Conservation (phyloP, 768 basidiomycete genomes). For the Xerocomus brunneocitrinus region DNA sequence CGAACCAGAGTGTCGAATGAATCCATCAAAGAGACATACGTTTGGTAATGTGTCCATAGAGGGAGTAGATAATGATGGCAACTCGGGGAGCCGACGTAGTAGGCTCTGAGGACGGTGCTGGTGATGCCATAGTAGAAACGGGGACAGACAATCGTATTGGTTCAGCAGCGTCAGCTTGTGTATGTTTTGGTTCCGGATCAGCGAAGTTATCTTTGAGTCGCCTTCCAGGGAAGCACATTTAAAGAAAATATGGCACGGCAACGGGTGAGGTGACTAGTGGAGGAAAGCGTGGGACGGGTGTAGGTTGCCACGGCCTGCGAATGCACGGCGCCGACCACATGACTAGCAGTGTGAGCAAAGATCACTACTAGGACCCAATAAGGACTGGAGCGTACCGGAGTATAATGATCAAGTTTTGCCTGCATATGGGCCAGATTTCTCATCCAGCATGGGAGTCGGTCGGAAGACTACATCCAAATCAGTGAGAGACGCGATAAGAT, state of each 20-base stretch:
- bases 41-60: conserved; percentile 47
- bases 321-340: conserved; percentile 10
- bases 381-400: neutral
- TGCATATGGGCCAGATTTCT: conserved; percentile 4
- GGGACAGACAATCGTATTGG: conserved; percentile 3
- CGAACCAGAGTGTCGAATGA: neutral
- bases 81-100: conserved; percentile 32
- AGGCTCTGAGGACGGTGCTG: neutral
- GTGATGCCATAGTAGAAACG: neutral
- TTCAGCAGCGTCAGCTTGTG: conserved; percentile 8
- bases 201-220: conserved; percentile 33
- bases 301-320: conserved; percentile 7
- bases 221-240: conserved; percentile 39
- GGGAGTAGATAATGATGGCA: conserved; percentile 46
- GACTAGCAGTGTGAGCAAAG: conserved; percentile 6
- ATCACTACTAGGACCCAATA: neutral
- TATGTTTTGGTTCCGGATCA: conserved; percentile 17
- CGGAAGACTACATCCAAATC: neutral
- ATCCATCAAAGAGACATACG: conserved; percentile 28
- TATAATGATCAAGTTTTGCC: neutral
- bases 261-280: conserved; percentile 5
- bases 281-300: conserved; percentile 23
- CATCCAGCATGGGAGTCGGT: conserved; percentile 1
- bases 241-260: neutral
- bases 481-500: neutral